Evolutionary conservation across 2,329 filamentous ascomycete genomes (phyloP), one percentile per base, ranked within the genome.

Genomic region (Cercospora janseana): DNA sequence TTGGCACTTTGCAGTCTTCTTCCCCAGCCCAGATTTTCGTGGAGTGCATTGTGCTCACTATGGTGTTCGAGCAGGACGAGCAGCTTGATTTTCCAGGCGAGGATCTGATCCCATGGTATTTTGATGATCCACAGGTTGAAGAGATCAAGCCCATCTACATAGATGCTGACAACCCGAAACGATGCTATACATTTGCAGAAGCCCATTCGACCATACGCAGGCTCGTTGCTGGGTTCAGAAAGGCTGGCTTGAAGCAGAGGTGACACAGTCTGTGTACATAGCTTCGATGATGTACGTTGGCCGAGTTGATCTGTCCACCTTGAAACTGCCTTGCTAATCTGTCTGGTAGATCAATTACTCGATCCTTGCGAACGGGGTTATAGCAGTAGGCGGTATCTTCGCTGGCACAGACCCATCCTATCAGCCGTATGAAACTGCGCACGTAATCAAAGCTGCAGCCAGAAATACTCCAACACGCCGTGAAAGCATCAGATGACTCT

Each of bases 71-170:
- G 31, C 48, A 46, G 12, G n/a, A 40, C 10, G 49, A 52, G 12
- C 20, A 50, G 49, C 49, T 57, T n/a, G 21, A 48, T 6, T 24
- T 79, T 29, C 74, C 77, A 0, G 70, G 67, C 13, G 72, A 72
- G 43, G 78, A 80, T 56, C 53, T 80, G 4, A 54, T 79, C 7
- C 79, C 77, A 3, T 80, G 74, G 68, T 73, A 75, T n/a, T 79
- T 79, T 54, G 72, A 77, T 27, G 61, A 73, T 3, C 70, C 71
- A 6, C 48, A 45, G 0, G 78, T 76, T 52, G 69, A 79, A 49
- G 65, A 67, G 20, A 66, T 79, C 45, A 71, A 71, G 45, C 73
- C 73, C 13, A 75, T 77, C 56, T 80, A 76, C 47, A 65, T 79
- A 41, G 76, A 80, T 54, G 72, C 70, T 2, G 61, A 66, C 6